Conservation (phyloP, 129 eudicot species). For the Flaveria linearis region DNA sequence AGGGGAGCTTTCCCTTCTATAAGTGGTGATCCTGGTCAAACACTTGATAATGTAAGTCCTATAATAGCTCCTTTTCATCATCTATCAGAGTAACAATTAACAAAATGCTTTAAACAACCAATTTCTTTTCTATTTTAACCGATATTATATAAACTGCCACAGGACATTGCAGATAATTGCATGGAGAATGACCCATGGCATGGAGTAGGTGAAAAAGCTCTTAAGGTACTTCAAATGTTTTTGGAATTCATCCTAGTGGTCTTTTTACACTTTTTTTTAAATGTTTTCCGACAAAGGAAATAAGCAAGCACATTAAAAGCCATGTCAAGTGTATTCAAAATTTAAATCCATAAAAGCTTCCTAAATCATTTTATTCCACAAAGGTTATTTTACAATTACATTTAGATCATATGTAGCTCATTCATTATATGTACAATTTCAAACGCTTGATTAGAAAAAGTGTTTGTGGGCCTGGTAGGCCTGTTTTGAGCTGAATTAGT, state of each 20-base stretch:
- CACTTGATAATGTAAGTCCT: slow-evolving; percentile 81
- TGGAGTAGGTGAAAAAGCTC: slow-evolving; percentile 81
- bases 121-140: not conserved
- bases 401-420: not conserved
- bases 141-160: slow-evolving; percentile 27
- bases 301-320: not conserved
- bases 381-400: not conserved
- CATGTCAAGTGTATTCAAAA: not conserved
- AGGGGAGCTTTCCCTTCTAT: slow-evolving; percentile 85
- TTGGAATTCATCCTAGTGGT: not conserved
- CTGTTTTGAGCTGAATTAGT: slow-evolving; percentile 74
- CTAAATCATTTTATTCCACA: not conserved
- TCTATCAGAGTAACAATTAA: not conserved
- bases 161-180: slow-evolving; percentile 91
- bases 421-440: not conserved
- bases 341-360: not conserved
- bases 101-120: not conserved
- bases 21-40: slow-evolving; percentile 78
- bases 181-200: slow-evolving; percentile 90
- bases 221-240: slow-evolving; percentile 58
- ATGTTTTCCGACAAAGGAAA: not conserved
- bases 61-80: not conserved
- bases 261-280: not conserved
- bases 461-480: slow-evolving; percentile 25
- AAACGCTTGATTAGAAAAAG: not conserved